These are phyloP conservation scores for Leccinum disarticulatum DNA, from an alignment of 768 basidiomycete genomes.

Conservation along the genomic window DNA sequence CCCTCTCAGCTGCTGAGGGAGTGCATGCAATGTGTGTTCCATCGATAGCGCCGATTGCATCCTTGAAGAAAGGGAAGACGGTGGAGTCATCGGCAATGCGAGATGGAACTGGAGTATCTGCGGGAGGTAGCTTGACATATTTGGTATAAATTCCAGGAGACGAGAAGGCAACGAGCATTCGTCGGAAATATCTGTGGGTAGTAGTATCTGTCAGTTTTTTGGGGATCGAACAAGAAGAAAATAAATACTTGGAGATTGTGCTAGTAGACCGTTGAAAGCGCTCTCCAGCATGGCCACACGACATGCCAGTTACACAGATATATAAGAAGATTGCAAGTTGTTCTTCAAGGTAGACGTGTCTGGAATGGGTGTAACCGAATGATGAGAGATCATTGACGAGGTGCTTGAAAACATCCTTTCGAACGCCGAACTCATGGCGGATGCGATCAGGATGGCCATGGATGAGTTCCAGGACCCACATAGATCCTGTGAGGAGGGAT, in stretches of 20 bases:
- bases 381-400: no score
- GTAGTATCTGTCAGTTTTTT: neutral
- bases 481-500: no score
- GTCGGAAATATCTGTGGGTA: neutral
- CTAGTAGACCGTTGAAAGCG: neutral
- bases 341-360: neutral
- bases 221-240: neutral
- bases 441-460: no score
- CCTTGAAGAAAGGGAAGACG: neutral
- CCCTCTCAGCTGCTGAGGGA: neutral
- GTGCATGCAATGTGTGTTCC: neutral
- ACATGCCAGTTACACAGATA: neutral
- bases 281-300: neutral
- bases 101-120: neutral
- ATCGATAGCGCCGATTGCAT: neutral
- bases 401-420: no score
- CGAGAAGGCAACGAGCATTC: neutral
- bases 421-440: no score
- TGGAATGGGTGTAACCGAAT: neutral
- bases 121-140: neutral
- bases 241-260: neutral
- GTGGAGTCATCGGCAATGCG: neutral
- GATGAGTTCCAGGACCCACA: no score
- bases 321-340: neutral
- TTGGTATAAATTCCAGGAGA: neutral